A percentile compares a stretch with the other conserved stretches of the same genome.
phyloP scores from a whole-genome alignment of 352 stramenopile species.

The Blastocystis sp. region DNA sequence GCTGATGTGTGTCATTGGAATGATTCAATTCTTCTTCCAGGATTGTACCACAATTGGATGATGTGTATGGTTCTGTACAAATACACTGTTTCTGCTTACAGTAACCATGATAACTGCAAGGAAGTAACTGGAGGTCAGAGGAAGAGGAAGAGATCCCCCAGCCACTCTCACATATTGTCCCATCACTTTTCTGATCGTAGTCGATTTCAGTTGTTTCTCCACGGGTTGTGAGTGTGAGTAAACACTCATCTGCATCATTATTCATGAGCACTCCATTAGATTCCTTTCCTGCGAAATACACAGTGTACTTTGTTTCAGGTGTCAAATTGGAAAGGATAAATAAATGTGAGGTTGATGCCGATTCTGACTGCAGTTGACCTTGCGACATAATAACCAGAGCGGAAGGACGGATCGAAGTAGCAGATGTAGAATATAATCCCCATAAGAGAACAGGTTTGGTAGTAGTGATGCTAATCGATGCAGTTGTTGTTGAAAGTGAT shows the following conservation, averaged over 20 bases:
- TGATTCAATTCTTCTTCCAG: neutral
- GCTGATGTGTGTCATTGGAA: slow-evolving; percentile 19
- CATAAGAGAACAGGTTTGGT: slow-evolving; percentile 12
- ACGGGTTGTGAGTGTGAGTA: neutral
- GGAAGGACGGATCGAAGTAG: neutral
- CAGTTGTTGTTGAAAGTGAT: neutral
- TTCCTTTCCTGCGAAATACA: slow-evolving; percentile 50
- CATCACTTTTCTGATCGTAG: slow-evolving; percentile 12
- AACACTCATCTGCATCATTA: neutral
- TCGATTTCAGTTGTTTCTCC: neutral
- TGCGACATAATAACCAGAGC: neutral
- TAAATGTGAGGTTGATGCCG: neutral
- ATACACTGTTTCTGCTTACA: slow-evolving; percentile 17
- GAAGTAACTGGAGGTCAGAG: neutral
- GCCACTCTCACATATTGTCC: slow-evolving; percentile 16
- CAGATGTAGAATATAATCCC: neutral
- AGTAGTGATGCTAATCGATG: neutral
- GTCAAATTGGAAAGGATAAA: neutral
- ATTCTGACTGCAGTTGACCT: neutral
- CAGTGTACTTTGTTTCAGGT: neutral
- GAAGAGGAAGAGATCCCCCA: neutral
- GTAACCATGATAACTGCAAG: slow-evolving; percentile 21
- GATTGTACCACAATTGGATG: neutral
- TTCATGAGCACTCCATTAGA: neutral
- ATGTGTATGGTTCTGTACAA: neutral